A percentile compares a stretch with the other conserved stretches of the same genome.
phyloP scores from a whole-genome alignment of 352 stramenopile species.

The Globisporangium apiculatum region DNA sequence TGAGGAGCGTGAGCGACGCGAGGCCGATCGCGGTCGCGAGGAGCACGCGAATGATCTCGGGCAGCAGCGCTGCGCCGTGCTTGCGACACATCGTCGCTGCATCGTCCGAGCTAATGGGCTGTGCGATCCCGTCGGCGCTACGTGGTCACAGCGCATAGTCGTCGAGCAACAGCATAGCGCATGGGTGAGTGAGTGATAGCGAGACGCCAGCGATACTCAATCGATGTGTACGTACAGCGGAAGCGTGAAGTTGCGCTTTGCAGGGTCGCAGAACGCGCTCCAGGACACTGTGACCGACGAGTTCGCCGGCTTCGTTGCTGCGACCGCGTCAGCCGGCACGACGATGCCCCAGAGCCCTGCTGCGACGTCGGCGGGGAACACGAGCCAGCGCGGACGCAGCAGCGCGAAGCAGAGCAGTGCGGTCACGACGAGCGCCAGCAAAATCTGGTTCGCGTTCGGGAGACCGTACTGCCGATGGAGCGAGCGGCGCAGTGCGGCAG shows the following conservation, averaged over 20 bases:
- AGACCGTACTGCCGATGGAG: slow-evolving; percentile 66
- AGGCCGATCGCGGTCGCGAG: slow-evolving; percentile 40
- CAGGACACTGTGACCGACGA: slow-evolving; percentile 34
- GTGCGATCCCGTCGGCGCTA: slow-evolving; percentile 5
- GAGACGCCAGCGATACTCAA: too few species aligned
- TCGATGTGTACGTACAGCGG: slow-evolving; percentile 13
- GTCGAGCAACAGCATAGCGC: too few species aligned
- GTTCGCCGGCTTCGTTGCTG: slow-evolving; percentile 19
- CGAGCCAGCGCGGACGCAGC: slow-evolving; percentile 54
- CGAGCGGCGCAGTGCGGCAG: slow-evolving; percentile 17
- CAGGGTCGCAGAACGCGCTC: slow-evolving; percentile 38
- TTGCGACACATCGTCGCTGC: slow-evolving; percentile 26
- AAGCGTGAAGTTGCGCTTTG: slow-evolving; percentile 18
- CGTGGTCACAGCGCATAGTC: too few species aligned
- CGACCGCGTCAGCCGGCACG: slow-evolving; percentile 14
- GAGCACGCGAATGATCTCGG: slow-evolving; percentile 31
- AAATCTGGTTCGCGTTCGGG: slow-evolving; percentile 82
- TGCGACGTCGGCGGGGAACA: slow-evolving; percentile 30
- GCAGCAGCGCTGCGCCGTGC: slow-evolving; percentile 21
- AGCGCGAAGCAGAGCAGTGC: slow-evolving; percentile 57
- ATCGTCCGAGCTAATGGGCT: slow-evolving; percentile 14
- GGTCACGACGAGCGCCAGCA: slow-evolving; percentile 48
- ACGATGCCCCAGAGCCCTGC: slow-evolving; percentile 54
- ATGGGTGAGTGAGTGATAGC: too few species aligned
- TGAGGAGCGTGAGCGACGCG: slow-evolving; percentile 30